phyloP scores from a whole-genome alignment of 2,329 filamentous ascomycete species.

The Dothideomycetes sp. region DNA sequence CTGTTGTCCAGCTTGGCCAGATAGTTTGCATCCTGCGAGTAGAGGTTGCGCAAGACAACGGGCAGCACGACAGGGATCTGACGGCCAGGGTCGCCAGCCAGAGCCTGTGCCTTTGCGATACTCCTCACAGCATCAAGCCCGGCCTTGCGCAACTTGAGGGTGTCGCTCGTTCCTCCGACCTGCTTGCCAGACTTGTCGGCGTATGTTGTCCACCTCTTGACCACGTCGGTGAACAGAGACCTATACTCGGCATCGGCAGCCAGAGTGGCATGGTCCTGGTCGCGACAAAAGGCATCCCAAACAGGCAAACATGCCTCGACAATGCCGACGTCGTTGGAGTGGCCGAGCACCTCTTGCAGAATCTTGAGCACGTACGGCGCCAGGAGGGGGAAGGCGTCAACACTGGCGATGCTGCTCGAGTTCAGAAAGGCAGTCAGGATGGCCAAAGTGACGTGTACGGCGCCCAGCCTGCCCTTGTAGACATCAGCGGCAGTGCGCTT shows the following conservation, averaged over 20 bases:
- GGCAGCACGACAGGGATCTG: constrained; percentile 74
- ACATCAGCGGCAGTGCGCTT: constrained; percentile 90
- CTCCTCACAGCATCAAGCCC: constrained; percentile 64
- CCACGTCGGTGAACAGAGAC: constrained; percentile 70
- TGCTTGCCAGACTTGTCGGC: constrained; percentile 53
- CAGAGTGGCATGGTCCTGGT: constrained; percentile 78
- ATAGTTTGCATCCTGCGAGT: constrained; percentile 62
- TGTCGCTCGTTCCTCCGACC: constrained; percentile 52
- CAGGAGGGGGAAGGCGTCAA: constrained; percentile 78
- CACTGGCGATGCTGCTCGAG: constrained; percentile 49
- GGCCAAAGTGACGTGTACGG: constrained; percentile 77
- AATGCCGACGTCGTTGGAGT: constrained; percentile 82
- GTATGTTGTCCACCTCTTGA: constrained; percentile 69
- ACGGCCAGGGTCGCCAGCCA: constrained; percentile 64
- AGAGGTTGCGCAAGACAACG: constrained; percentile 77
- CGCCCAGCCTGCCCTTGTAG: constrained; percentile 81
- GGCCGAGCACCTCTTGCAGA: constrained; percentile 64
- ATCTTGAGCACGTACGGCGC: constrained; percentile 77
- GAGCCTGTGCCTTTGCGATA: constrained; percentile 67
- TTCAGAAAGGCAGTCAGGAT: constrained; percentile 88
- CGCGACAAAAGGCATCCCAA: constrained; percentile 78
- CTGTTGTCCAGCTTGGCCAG: constrained; percentile 48
- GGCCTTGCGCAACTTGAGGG: constrained; percentile 52
- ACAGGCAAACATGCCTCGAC: constrained; percentile 81
- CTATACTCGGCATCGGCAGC: constrained; percentile 79